These are phyloP conservation scores for Maudiozyma turicensis DNA, from an alignment of 805 yeast species.

Conservation along the genomic window DNA sequence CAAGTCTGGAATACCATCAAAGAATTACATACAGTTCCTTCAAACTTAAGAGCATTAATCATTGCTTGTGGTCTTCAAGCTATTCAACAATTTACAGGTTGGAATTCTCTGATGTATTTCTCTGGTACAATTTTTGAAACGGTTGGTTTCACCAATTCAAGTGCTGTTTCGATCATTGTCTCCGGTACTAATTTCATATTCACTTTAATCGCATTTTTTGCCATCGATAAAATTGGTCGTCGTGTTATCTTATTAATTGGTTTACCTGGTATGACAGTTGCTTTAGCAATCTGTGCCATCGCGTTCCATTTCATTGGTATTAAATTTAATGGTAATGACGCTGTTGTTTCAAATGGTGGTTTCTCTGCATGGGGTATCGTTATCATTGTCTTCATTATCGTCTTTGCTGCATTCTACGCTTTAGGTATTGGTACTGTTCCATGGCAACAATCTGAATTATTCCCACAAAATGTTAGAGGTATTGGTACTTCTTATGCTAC, in stretches of 20 bases:
- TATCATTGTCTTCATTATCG: conserved; percentile 74
- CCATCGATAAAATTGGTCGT: conserved; percentile 84
- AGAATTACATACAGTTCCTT: conserved; percentile 55
- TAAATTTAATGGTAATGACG: conserved; percentile 40
- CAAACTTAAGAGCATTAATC: conserved; percentile 80
- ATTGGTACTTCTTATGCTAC: conserved; percentile 86
- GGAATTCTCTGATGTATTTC: conserved; percentile 93
- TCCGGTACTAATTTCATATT: conserved; percentile 92
- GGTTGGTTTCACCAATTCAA: conserved; percentile 78
- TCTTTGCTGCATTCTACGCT: conserved; percentile 84
- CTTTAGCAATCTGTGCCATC: conserved; percentile 72
- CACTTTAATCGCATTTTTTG: conserved; percentile 74
- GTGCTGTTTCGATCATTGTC: conserved; percentile 89
- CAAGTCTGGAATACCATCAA: conserved; percentile 53
- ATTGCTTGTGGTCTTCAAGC: conserved; percentile 93
- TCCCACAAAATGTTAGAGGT: conserved; percentile 90
- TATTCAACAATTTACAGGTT: conserved; percentile 93
- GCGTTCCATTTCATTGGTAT: conserved; percentile 83
- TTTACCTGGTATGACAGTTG: conserved; percentile 75
- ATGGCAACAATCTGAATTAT: conserved; percentile 95
- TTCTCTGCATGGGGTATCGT: conserved; percentile 82
- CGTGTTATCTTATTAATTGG: conserved; percentile 68
- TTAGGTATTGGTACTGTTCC: conserved; percentile 95
- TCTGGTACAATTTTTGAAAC: conserved; percentile 86
- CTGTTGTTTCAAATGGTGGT: conserved; percentile 35